phyloP scores from a whole-genome alignment of 2,329 filamentous ascomycete genomes.

The Pseudogymnoascus sp. region DNA sequence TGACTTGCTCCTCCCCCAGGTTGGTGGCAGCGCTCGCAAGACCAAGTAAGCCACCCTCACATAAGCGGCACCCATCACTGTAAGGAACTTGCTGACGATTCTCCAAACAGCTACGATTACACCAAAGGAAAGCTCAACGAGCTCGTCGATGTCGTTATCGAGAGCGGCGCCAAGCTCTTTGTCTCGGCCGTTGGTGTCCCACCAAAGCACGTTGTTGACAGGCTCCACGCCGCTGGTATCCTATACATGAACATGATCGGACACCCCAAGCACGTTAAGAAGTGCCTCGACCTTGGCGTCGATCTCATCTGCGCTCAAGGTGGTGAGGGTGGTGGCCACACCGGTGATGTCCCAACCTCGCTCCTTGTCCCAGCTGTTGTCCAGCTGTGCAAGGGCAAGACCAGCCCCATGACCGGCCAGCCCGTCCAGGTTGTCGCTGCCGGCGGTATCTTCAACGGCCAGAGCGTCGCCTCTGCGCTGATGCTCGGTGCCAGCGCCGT shows the following conservation, averaged over 20 bases:
- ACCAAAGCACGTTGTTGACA: conserved; percentile 80
- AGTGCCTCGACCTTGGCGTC: conserved; percentile 83
- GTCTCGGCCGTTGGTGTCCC: conserved; percentile 95
- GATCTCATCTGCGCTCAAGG: conserved; percentile 99
- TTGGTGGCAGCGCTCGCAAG: conserved; percentile 89
- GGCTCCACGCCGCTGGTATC: conserved; percentile 77
- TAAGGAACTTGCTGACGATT: conserved; percentile 21
- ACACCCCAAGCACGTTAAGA: conserved; percentile 97
- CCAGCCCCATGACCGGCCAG: conserved; percentile 76
- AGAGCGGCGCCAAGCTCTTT: conserved; percentile 84
- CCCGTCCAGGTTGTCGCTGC: conserved; percentile 90
- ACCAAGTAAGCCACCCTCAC: conserved; percentile 58
- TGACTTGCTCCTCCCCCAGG: conserved; percentile 86
- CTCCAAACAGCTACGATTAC: conserved; percentile 78
- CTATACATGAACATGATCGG: conserved; percentile 99
- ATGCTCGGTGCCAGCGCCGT: conserved; percentile 90
- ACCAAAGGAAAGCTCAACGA: conserved; percentile 97
- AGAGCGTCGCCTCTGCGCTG: conserved; percentile 79
- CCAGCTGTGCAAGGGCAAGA: conserved; percentile 70
- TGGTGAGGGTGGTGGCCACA: conserved; percentile 95
- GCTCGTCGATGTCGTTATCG: conserved; percentile 86
- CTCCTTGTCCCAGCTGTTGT: conserved; percentile 90
- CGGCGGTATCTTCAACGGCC: conserved; percentile 88
- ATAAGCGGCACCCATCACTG: conserved; percentile 1
- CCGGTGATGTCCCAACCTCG: conserved; percentile 84